Conservation (phyloP, 805 yeast genomes). For the Candida suzukii region DNA sequence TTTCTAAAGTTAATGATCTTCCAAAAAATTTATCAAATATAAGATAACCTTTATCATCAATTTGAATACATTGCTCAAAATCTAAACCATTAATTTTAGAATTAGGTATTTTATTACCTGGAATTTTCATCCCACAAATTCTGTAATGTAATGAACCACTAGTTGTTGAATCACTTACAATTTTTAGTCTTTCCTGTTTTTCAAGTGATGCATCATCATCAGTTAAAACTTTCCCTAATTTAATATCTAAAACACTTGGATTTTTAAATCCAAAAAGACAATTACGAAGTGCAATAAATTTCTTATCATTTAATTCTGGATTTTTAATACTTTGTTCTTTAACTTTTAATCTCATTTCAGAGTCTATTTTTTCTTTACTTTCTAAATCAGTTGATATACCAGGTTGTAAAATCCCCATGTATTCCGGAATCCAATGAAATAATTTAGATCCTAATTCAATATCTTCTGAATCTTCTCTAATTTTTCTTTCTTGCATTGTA, state of each 20-base stretch:
- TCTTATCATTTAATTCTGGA: conserved; percentile 9
- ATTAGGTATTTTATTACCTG: conserved; percentile 13
- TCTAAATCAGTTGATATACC: conserved; percentile 31
- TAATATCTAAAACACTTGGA: conserved; percentile 79
- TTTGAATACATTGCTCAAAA: conserved; percentile 3
- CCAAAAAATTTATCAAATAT: conserved; percentile 68
- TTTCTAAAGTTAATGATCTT: conserved; percentile 39
- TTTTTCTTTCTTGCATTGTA: conserved; percentile 14
- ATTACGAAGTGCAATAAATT: conserved; percentile 66
- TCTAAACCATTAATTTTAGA: conserved; percentile 2
- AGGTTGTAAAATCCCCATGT: conserved; percentile 49
- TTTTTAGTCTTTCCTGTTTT: conserved; percentile 51
- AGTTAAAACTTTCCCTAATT: conserved; percentile 65
- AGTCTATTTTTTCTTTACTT: conserved; percentile 7
- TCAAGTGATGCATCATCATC: conserved; percentile 56
- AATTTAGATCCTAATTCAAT: conserved; percentile 27
- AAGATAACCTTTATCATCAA: conserved; percentile 26
- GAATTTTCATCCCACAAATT: conserved; percentile 80
- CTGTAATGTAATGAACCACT: conserved; percentile 72
- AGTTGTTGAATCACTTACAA: conserved; percentile 68
- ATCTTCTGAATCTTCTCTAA: conserved; percentile 7
- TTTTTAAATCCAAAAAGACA: conserved; percentile 47
- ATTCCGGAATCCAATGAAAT: conserved; percentile 56
- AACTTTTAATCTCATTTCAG: conserved; percentile 6
- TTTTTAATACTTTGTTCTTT: conserved; percentile 3